Conservation (phyloP, 2,329 filamentous ascomycete species). For the Tympanopsis confertula region DNA sequence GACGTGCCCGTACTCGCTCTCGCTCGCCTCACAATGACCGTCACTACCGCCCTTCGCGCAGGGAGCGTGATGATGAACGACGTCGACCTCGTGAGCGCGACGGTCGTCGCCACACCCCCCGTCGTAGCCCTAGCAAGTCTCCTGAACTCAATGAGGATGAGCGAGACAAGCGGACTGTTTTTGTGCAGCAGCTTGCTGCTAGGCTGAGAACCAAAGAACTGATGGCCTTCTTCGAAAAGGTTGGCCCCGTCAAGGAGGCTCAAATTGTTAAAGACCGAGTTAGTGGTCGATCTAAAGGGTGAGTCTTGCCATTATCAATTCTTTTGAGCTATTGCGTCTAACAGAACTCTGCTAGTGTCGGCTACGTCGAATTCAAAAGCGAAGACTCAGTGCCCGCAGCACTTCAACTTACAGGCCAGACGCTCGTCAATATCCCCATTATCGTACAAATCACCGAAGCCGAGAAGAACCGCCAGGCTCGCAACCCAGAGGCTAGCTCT, state of each 20-base stretch:
- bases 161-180: slow-evolving; percentile 89
- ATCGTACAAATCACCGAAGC: slow-evolving; percentile 97
- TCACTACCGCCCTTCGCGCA: slow-evolving; percentile 26
- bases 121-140: slow-evolving; percentile 30
- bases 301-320: slow-evolving; percentile 20
- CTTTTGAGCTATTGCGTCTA: slow-evolving; percentile 2
- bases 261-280: slow-evolving; percentile 98
- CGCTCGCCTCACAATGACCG: slow-evolving; percentile 35
- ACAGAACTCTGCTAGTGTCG: slow-evolving; percentile 55
- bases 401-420: slow-evolving; percentile 96
- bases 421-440: slow-evolving; percentile 94
- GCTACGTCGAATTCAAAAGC: slow-evolving; percentile 96
- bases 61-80: slow-evolving; percentile 32
- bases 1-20: slow-evolving; percentile 26
- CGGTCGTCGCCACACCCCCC: slow-evolving; percentile 29
- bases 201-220: slow-evolving; percentile 85
- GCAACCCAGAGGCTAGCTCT: slow-evolving; percentile 60
- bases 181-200: slow-evolving; percentile 94
- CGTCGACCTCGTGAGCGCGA: slow-evolving; percentile 34
- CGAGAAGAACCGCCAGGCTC: slow-evolving; percentile 96
- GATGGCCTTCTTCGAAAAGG: slow-evolving; percentile 89
- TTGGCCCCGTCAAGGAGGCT: slow-evolving; percentile 87
- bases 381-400: slow-evolving; percentile 89
- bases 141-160: slow-evolving; percentile 86
- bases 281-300: slow-evolving; percentile 96